Evolutionary conservation across 225 moss, liverwort and hornwort species (phyloP), one percentile per base, ranked within the genome.

Genomic region (Asterella californica): DNA sequence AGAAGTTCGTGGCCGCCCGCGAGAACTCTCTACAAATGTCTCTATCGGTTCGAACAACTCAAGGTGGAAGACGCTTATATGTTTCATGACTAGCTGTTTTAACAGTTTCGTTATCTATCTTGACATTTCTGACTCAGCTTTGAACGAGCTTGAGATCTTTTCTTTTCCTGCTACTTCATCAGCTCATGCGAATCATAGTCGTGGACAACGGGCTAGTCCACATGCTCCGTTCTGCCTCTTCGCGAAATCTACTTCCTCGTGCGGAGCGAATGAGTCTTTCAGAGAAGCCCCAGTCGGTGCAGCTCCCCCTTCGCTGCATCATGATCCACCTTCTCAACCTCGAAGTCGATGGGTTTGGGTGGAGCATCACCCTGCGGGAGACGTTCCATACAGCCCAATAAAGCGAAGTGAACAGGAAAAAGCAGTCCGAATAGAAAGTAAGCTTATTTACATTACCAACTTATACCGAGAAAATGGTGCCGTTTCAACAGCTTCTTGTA

Each of bases 281-380:
- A 75, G 8, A 54, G 14, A 21, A 95, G 68, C 37, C 95, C 93
- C 46, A 91, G 79, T 63, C 88, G 84, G 85, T 91, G 86, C 55
- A 93, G 83, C 83, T 96, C 91, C 49, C 79, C 76, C 78, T 85
- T 84, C 36, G 86, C 95, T 80, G 83, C 89, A 79, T 93, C 93
- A 83, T 85, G 83, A 87, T 96, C 84, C 82, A 92, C 89, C 79
- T 82, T 87, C 83, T 93, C 91, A 65, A 92, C 81, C 74, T 93
- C 92, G 79, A 96, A 96, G 64, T 90, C 76, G 72, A 92, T 55
- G 66, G 93, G 93, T 59, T 93, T 90, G 55, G 92, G 93, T 32
- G 93, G 90, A 53, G 75, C 82, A 79, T 89, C 90, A 59, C 90
- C 93, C 95, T 96, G 92, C 49, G 30, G 69, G 21, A 45, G 21